phyloP scores from a whole-genome alignment of 768 basidiomycete species.

The Amanita fuliginea region DNA sequence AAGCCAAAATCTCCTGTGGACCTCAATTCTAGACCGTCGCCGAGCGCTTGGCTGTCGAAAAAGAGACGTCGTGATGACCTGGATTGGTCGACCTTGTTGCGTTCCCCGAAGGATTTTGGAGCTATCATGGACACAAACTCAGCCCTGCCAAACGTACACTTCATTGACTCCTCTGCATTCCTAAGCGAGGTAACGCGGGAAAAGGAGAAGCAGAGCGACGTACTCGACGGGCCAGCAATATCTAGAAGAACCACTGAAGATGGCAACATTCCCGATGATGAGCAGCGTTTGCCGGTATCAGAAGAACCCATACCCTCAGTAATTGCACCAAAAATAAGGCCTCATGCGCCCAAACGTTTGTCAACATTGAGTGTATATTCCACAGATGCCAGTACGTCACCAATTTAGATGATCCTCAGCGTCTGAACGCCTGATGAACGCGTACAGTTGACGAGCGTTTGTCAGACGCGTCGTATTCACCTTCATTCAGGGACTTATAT shows the following conservation, averaged over 20 bases:
- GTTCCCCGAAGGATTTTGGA: neutral
- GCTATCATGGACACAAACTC: neutral
- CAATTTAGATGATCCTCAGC: neutral
- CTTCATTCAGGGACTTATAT: neutral
- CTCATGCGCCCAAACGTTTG: neutral
- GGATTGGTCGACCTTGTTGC: neutral
- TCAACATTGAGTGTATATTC: conserved; percentile 12
- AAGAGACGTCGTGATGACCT: neutral
- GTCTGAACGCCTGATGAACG: neutral
- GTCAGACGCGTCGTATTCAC: conserved; percentile 13
- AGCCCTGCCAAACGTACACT: neutral
- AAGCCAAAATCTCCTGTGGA: neutral
- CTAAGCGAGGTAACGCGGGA: neutral
- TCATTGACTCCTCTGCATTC: neutral
- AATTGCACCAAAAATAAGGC: neutral
- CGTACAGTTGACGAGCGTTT: conserved; percentile 16
- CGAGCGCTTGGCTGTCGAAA: neutral
- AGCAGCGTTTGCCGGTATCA: conserved; percentile 3
- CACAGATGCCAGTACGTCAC: conserved; percentile 9
- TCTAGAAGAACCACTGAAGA: neutral
- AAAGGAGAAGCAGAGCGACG: neutral
- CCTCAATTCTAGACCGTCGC: neutral
- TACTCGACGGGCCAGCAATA: neutral
- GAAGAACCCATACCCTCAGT: neutral
- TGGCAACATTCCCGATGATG: neutral